Base-by-base conservation (phyloP, 139 green algal species). In the Tetraselmis striata region DNA sequence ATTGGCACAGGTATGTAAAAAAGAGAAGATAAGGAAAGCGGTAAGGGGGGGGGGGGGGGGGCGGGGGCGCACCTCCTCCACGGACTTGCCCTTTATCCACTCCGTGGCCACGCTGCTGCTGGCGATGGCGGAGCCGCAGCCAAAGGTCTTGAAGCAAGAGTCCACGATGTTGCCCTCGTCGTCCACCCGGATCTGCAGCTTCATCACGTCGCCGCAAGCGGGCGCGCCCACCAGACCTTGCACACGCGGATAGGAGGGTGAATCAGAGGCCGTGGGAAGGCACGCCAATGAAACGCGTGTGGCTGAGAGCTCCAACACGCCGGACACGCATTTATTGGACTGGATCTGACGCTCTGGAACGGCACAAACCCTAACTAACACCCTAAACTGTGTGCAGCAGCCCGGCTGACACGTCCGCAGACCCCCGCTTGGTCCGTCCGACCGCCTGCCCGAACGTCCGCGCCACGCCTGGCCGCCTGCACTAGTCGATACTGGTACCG, bases 191-290 rank as follows among this genome's bases (percentile, higher is more conserved):
- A 99, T 98, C 86, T 99, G 97, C 79, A 99, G 92, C 91, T 99
- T 99, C 97, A 99, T 99, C 1, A 99, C 97, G 80, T 99, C 97
- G n/a, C 97, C 97, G 79, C 97, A 99, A 2, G 97, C 97, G 23
- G 94, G 94, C 0, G 94, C 94, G n/a, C 94, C 94, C 0, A 97
- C 94, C 2, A 98, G 87, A 24, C 94, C 94, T 5, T 5, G 18
- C 5, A 67, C 45, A 67, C 45, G 18, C 11, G 11, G 11, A 67
- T 5, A 5, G 45, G 18, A 5, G 11, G 11, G 45, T 25, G 11
- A 5, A 18, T 67, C 45, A 67, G 45, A 5, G 5, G 18, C 45
- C 45, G 18, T 18, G 11, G 45, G 11, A 18, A 67, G 18, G 18
- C 45, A 67, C 45, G 45, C 45, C 5, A 67, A 67, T 18, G 18